Percentiles rank a stretch among this genome's conserved stretches.
Conservation (phyloP, 2,329 filamentous ascomycete species). For the Amylocarpus encephaloides region DNA sequence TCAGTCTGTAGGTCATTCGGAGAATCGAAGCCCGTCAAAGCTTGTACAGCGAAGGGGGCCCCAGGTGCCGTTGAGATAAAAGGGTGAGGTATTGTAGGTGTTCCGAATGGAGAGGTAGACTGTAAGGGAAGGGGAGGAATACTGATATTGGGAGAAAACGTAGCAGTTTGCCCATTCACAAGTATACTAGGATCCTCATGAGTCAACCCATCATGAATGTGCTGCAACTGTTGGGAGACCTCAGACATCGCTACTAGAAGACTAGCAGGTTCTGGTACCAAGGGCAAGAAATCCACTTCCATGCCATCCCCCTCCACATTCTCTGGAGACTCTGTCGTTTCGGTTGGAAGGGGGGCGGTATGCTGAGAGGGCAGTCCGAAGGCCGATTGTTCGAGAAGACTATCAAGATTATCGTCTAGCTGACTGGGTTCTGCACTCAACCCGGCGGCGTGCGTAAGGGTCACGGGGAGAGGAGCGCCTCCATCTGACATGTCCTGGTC, state of each 20-base stretch:
- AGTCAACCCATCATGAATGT: constrained; percentile 28
- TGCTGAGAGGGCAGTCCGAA: background rate
- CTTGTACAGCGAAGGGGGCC: constrained; percentile 1
- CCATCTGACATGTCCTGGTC: constrained; percentile 30
- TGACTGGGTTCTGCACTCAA: constrained; percentile 22
- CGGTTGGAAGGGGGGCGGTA: background rate
- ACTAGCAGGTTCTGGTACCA: constrained; percentile 5
- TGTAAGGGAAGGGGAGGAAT: constrained; percentile 24
- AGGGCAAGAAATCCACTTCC: background rate
- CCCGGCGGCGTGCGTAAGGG: constrained; percentile 17
- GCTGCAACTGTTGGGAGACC: constrained; percentile 28
- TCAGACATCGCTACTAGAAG: constrained; percentile 26
- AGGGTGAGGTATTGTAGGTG: background rate
- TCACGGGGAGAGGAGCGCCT: constrained; percentile 20
- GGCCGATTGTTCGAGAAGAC: background rate
- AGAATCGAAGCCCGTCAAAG: background rate
- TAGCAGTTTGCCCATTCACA: constrained; percentile 17
- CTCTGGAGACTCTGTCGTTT: background rate
- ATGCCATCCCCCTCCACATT: constrained; percentile 2
- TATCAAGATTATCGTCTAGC: constrained; percentile 20
- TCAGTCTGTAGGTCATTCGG: background rate
- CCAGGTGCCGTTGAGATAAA: background rate
- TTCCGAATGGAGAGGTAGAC: constrained; percentile 3
- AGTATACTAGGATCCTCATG: constrained; percentile 18
- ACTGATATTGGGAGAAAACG: constrained; percentile 22